Base-by-base conservation (phyloP, 2,329 filamentous ascomycete species). In the Waltergamsia citrina region DNA sequence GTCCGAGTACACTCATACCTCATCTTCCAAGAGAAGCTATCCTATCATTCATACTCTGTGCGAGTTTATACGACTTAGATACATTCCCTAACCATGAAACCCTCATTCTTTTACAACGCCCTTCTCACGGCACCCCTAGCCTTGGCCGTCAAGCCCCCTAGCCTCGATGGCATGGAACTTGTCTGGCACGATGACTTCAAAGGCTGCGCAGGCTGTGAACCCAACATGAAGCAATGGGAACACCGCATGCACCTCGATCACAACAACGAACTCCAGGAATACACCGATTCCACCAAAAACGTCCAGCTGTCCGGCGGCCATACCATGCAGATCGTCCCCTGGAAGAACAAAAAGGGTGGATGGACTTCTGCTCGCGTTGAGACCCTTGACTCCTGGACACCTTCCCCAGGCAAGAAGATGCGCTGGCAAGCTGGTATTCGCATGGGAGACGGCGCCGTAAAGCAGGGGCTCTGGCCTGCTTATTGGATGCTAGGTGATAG, bases 361-460 rank as follows among this genome's bases (percentile, higher is more conserved):
- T 71, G 67, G 67, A 69, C 66, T 0, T 70, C 66, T 6, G 67
- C 61, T 10, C 62, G 67, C 17, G 49, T 71, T 44, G 67, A 71
- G 52, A 60, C 58, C 40, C 60, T 52, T 38, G 60, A 62, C 44
- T 52, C 59, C 4, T 71, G 65, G 52, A 61, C 59, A 3, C 64
- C 67, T 1, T 29, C 49, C 12, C 47, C 56, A 2, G 63, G 62
- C 31, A 50, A 51, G 22, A 43, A 48, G 30, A 66, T 67, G 24
- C 46, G 64, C 21, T 56, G 60, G 31, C 63, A 71, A 48, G 60
- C 60, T 8, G 49, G 49, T 27, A 52, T 71, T 34, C 60, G 65
- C 7, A 65, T 67, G 39, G 68, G 67, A 21, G 34, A 50, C 9
- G 37, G 47, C 12, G 41, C 41, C 20, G 53, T 56, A 32, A 67